Evolutionary conservation across 352 stramenopile genomes (phyloP).

Genomic region (Phytopythium sindhum): DNA sequence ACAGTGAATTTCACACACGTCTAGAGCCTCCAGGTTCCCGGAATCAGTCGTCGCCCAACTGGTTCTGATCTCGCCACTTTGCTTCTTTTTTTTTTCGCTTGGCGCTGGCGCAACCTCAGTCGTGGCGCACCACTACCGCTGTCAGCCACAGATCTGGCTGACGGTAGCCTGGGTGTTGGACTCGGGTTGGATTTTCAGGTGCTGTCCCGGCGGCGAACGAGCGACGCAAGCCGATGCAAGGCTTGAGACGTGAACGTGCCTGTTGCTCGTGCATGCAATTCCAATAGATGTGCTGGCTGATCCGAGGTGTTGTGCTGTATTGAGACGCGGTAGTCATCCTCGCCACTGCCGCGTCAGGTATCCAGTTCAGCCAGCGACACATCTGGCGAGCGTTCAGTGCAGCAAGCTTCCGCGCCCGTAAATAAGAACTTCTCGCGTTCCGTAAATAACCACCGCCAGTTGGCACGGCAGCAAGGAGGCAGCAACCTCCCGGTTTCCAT

Average conservation of each 20-base stretch:
- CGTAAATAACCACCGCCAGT: not conserved
- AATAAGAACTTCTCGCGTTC: no score
- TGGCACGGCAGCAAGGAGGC: no score
- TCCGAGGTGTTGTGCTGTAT: not conserved
- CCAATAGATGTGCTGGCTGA: not conserved
- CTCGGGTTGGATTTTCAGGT: not conserved
- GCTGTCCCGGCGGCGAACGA: no score
- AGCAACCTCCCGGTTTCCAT: not conserved
- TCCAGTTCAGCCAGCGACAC: not conserved
- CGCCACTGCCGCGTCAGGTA: not conserved
- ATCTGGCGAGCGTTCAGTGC: constrained; percentile 2
- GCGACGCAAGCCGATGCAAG: no score
- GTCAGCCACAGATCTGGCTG: not conserved
- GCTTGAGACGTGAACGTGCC: no score
- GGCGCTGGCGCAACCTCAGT: not conserved
- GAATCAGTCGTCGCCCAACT: not conserved
- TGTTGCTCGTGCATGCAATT: not conserved
- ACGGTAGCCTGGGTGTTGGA: not conserved
- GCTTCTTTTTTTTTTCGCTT: not conserved
- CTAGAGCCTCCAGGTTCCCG: not conserved
- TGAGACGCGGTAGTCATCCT: not conserved
- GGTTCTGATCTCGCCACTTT: not conserved
- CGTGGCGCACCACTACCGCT: not conserved
- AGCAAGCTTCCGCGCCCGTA: not conserved
- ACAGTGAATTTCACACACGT: no score